Evolutionary conservation across 2,329 filamentous ascomycete genomes (phyloP).

Genomic region (Fusarium albosuccineum): DNA sequence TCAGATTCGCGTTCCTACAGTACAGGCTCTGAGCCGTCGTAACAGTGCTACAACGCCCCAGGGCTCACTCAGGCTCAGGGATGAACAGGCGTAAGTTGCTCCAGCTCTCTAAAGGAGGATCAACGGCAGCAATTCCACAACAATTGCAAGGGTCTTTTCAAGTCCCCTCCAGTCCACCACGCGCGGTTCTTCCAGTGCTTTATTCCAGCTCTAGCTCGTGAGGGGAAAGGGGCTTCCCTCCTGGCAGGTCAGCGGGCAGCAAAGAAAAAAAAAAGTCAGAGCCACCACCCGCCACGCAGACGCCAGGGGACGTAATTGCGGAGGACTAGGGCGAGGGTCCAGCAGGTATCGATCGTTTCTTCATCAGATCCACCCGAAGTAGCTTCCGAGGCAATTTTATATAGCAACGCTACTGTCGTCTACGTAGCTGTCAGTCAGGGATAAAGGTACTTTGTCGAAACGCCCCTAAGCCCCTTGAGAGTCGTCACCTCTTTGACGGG

Average conservation of each 20-base stretch:
- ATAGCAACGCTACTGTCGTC: conserved; percentile 12
- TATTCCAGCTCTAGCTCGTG: background rate
- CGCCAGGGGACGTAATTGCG: conserved; percentile 15
- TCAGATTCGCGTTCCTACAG: conserved; percentile 24
- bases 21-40: conserved; percentile 1
- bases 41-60: background rate
- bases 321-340: conserved; percentile 6
- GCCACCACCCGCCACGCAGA: conserved; percentile 25
- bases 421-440: conserved; percentile 12
- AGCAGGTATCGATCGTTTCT: conserved; percentile 15
- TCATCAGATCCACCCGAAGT: conserved; percentile 17
- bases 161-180: background rate
- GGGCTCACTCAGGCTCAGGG: background rate
- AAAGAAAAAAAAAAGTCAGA: conserved; percentile 12
- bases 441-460: conserved; percentile 25
- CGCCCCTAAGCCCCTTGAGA: conserved; percentile 37
- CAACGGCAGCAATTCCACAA: conserved; percentile 27
- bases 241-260: conserved; percentile 8
- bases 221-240: conserved; percentile 4
- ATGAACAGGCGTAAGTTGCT: background rate
- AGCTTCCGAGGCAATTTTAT: conserved; percentile 10
- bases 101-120: conserved; percentile 17
- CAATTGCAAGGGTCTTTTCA: conserved; percentile 3
- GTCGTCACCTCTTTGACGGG: conserved; percentile 45
- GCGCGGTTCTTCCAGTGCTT: background rate